Evolutionary conservation across 2,329 filamentous ascomycete species (phyloP), one percentile per base, ranked within the genome.

Genomic region (Tympanopsis confertula): DNA sequence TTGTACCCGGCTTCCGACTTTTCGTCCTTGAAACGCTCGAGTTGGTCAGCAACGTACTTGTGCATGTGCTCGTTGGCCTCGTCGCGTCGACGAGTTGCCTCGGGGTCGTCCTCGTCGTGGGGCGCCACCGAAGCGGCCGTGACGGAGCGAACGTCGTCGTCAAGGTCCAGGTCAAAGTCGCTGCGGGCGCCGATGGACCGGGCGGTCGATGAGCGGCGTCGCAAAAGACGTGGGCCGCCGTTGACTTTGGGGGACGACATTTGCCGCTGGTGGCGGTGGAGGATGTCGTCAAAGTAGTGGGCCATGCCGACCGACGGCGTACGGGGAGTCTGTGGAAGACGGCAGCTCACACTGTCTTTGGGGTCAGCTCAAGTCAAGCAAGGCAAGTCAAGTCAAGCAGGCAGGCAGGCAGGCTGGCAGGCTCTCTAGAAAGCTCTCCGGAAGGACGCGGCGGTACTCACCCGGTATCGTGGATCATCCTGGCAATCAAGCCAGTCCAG

Each of bases 401-500:
- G n/a, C n/a, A n/a, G n/a, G n/a, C n/a, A n/a, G n/a, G n/a, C n/a
- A n/a, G n/a, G n/a, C n/a, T n/a, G n/a, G n/a, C n/a, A n/a, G 18
- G 4, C 13, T 39, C 19, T 18, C 15, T 4, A 20, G 7, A 24
- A 7, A 20, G 26, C n/a, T 3, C 30, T 3, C 12, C 35, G 10
- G 14, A 35, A 20, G 20, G n/a, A 38, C 15, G 20, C 35, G 26
- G 35, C 10, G 29, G 35, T 32, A 63, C 80, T 66, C 78, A 91
- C 85, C 88, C 89, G 47, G 89, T 95, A 53, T 96, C 91, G 50
- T 96, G 89, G 42, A 96, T 96, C 76, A 96, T 84, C 61, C 93
- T 88, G 19, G 89, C 89, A 56, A 96, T 87, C 47, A 96, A 61
- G 18, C 89, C 89, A 26, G 89, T 95, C 89, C 91, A 96, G 36